Evolutionary conservation across 169 alveolate genomes (phyloP), one percentile per base, ranked within the genome.

Genomic region (Plasmodium reichenowi): DNA sequence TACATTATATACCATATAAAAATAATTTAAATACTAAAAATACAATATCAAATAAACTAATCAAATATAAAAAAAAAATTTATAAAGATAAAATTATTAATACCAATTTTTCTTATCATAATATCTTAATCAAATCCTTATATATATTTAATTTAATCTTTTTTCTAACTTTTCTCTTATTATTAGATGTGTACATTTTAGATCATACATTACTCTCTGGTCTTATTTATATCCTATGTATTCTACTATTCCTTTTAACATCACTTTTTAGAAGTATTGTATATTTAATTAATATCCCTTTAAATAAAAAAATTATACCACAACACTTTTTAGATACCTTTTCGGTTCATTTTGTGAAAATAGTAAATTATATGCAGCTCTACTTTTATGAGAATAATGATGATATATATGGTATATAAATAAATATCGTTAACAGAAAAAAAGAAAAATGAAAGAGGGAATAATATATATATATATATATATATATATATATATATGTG

Each of bases 201-300:
- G 47, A 66, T 45, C 32, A 59, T 52, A 29, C 67, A 12, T 29
- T 78, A 58, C 13, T 78, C 38, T 70, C 74, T 29, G 64, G 17
- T n/a, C 29, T 78, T 59, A 2, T 67, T 22, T 78, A 78, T 32
- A 20, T 68, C 12, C 9, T 78, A 54, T 78, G 75, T 45, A 24
- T 78, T 29, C 43, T 43, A 12, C 4, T 54, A 47, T 59, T 78
- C 0, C 13, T 78, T 52, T 6, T 47, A 15, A 20, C 12, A n/a
- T 78, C 80, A 5, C 20, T 78, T n/a, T 10, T 78, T 12, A 78
- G 32, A 58, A 48, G 66, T n/a, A 9, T 78, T 5, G 9, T 78
- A 8, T 71, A 66, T 22, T 47, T 66, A 71, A n/a, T 78, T n/a
- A 54, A 32, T 45, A n/a, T 66, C 9, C 76, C 76, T 29, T 43